A percentile compares a stretch with the other conserved stretches of the same genome.
phyloP scores from a whole-genome alignment of 305 asterid species.

The Fraxinus ornus region DNA sequence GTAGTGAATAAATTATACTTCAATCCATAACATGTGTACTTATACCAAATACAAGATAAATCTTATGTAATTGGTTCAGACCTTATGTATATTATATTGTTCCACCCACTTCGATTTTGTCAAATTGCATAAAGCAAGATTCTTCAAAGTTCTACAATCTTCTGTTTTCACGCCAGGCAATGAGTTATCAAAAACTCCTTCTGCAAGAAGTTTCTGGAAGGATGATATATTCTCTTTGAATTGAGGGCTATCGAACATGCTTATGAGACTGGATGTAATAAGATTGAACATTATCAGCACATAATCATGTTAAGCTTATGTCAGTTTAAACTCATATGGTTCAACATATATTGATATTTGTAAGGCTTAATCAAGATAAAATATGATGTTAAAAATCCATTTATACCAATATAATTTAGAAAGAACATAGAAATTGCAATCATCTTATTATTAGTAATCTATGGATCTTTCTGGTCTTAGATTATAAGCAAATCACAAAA shows the following conservation, averaged over 20 bases:
- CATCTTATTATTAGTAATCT: neutral
- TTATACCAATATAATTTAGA: neutral
- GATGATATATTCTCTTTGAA: constrained; percentile 61
- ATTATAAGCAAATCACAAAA: neutral
- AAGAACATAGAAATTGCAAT: neutral
- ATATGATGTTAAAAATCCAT: constrained; percentile 35
- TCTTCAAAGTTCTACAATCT: constrained; percentile 58
- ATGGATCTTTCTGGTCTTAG: neutral
- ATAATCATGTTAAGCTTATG: constrained; percentile 10
- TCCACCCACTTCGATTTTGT: constrained; percentile 72
- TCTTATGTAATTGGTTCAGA: constrained; percentile 26
- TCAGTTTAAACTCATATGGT: neutral
- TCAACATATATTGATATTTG: neutral
- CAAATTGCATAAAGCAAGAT: constrained; percentile 45
- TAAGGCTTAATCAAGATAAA: neutral
- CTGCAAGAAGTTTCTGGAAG: constrained; percentile 72
- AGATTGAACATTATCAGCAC: constrained; percentile 10
- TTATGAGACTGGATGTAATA: constrained; percentile 46
- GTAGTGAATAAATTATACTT: neutral
- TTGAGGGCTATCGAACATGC: constrained; percentile 63
- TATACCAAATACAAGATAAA: constrained; percentile 5
- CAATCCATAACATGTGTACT: constrained; percentile 1
- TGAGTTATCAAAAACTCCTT: constrained; percentile 67
- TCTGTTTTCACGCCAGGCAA: constrained; percentile 44
- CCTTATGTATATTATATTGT: constrained; percentile 53